phyloP scores from a whole-genome alignment of 2,329 filamentous ascomycete genomes.

The Pseudogymnoascus sp. region DNA sequence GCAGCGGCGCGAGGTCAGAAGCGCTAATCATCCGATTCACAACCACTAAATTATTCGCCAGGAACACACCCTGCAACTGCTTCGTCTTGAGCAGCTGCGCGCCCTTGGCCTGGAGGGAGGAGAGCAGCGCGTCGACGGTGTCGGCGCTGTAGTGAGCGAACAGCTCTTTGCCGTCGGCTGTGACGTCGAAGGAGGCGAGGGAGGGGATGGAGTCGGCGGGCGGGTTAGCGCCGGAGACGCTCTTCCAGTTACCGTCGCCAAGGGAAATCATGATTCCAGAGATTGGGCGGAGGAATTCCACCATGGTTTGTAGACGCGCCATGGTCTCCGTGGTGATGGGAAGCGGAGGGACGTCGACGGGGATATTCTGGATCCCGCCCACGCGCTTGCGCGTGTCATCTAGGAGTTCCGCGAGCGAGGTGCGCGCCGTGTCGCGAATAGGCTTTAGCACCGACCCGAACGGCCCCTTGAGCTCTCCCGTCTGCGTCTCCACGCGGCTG shows the following conservation, averaged over 20 bases:
- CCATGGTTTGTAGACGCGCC: conserved; percentile 77
- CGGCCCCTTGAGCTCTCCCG: conserved; percentile 74
- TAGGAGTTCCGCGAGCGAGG: conserved; percentile 71
- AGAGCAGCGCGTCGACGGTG: conserved; percentile 73
- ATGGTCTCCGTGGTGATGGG: conserved; percentile 77
- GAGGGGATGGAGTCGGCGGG: conserved; percentile 58
- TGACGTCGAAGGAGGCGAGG: conserved; percentile 73
- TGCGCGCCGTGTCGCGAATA: conserved; percentile 83
- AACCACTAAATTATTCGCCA: conserved; percentile 79
- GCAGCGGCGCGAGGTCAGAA: conserved; percentile 66
- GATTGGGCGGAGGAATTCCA: conserved; percentile 75
- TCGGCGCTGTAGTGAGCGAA: conserved; percentile 87
- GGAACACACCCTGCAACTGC: conserved; percentile 73
- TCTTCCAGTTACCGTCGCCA: conserved; percentile 85
- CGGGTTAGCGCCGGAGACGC: conserved; percentile 42
- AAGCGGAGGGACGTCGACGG: conserved; percentile 68
- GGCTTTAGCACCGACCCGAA: conserved; percentile 82
- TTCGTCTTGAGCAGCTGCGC: conserved; percentile 67
- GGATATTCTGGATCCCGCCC: conserved; percentile 55
- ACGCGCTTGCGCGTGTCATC: conserved; percentile 73
- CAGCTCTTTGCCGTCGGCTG: conserved; percentile 78
- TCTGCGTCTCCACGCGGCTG: conserved; percentile 68
- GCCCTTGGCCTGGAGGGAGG: conserved; percentile 65
- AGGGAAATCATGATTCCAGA: conserved; percentile 86
- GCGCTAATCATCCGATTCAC: conserved; percentile 76